phyloP scores from a whole-genome alignment of 495 filamentous ascomycete species.

The Annulohypoxylon bovei region DNA sequence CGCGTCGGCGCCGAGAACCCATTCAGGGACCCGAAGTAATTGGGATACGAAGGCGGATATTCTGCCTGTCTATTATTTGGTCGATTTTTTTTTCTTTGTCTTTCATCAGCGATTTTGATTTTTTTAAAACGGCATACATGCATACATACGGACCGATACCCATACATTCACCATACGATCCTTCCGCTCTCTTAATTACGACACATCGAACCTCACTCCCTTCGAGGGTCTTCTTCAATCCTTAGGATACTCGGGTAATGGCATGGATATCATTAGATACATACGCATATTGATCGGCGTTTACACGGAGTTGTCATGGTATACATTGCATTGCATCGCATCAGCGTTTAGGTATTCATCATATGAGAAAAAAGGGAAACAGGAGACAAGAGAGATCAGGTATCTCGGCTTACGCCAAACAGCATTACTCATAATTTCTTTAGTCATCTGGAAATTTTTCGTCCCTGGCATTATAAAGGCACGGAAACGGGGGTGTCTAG shows the following conservation, averaged over 20 bases:
- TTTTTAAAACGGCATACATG: conserved; percentile 13
- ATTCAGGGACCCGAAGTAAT: conserved; percentile 21
- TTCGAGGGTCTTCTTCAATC: not conserved
- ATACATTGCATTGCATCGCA: conserved; percentile 11
- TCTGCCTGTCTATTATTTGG: not conserved
- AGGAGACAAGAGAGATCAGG: conserved; percentile 38
- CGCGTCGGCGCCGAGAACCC: conserved; percentile 16
- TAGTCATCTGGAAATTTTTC: not conserved
- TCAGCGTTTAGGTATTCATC: conserved; percentile 2
- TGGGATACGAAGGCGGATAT: not conserved
- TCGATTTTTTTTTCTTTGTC: conserved; percentile 5
- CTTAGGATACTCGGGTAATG: not conserved
- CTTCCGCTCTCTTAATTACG: conserved; percentile 8
- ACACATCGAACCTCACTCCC: not conserved
- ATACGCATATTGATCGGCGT: not conserved
- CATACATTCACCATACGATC: not conserved
- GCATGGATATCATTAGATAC: not conserved
- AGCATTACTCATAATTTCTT: conserved; percentile 5
- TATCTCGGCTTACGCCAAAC: conserved; percentile 41
- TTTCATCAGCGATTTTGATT: conserved; percentile 3
- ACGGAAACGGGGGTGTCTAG: not conserved
- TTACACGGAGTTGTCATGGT: conserved; percentile 12
- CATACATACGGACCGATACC: conserved; percentile 10
- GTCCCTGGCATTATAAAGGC: not conserved
- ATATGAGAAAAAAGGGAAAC: not conserved